These are phyloP conservation scores for Penicillium palitans DNA, from an alignment of 2,329 filamentous ascomycete genomes.

Conservation along the genomic window DNA sequence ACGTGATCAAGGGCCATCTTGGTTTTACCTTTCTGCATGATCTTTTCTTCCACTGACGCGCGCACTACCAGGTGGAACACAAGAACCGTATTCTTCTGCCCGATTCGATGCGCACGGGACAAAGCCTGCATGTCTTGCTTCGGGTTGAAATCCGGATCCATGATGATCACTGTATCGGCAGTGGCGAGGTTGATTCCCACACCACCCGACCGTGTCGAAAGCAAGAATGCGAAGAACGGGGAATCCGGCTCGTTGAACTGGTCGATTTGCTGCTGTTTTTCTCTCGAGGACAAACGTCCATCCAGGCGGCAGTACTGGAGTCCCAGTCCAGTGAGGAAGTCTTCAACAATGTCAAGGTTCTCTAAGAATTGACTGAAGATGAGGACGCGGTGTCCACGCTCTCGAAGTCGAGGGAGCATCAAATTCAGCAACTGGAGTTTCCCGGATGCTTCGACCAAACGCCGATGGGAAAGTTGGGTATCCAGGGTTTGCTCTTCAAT, in stretches of 20 bases:
- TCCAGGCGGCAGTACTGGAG: conserved; percentile 78
- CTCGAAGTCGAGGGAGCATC: conserved; percentile 82
- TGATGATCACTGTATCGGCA: conserved; percentile 95
- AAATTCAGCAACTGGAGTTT: conserved; percentile 83
- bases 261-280: conserved; percentile 94
- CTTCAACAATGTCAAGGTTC: conserved; percentile 86
- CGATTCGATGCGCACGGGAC: conserved; percentile 91
- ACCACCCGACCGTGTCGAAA: conserved; percentile 92
- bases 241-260: conserved; percentile 86
- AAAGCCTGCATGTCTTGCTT: conserved; percentile 97
- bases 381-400: conserved; percentile 83
- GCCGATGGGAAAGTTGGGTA: conserved; percentile 65
- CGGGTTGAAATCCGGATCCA: conserved; percentile 96
- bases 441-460: conserved; percentile 85
- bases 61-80: conserved; percentile 95
- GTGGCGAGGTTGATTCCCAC: conserved; percentile 97
- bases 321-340: conserved; percentile 77
- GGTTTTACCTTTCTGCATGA: conserved; percentile 90
- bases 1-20: conserved; percentile 97
- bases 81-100: conserved; percentile 91
- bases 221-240: conserved; percentile 79
- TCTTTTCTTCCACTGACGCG: conserved; percentile 87
- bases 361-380: conserved; percentile 94
- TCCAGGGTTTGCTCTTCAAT: conserved; percentile 80
- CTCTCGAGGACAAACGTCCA: conserved; percentile 73